A percentile compares a stretch with the other conserved stretches of the same genome.
Evolutionary conservation across 139 green algal genomes (phyloP).

Genomic region (Micractinium sp.): DNA sequence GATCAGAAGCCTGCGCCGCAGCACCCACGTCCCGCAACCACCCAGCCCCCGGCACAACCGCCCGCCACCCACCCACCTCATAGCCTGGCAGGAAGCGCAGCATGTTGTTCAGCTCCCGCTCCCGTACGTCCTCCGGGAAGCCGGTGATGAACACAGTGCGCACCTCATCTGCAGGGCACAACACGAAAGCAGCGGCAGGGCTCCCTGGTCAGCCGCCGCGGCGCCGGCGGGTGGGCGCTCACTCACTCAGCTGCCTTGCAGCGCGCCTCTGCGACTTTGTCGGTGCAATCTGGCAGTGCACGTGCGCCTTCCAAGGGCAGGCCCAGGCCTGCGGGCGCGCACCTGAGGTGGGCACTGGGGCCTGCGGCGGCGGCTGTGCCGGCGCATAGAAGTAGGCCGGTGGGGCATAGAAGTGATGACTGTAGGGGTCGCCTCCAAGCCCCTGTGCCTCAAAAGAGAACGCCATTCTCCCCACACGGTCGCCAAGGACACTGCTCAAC

Average conservation of each 20-base stretch:
- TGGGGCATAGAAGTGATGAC: neutral
- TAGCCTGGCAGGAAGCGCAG: conserved; percentile 92
- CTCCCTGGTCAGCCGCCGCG: neutral
- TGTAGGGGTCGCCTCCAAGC: neutral
- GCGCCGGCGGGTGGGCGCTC: neutral
- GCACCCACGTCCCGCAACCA: neutral
- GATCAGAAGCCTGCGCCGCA: neutral
- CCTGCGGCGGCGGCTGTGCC: neutral
- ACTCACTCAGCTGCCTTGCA: too few relatives aligned
- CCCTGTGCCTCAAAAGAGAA: neutral
- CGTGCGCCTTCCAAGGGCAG: neutral
- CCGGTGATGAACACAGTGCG: conserved; percentile 91
- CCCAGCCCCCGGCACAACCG: neutral
- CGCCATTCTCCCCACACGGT: neutral
- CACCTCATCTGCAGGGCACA: conserved; percentile 68
- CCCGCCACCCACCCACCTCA: conserved; percentile 61
- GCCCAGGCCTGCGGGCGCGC: too few relatives aligned
- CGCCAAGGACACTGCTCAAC: neutral
- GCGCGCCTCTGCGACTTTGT: neutral
- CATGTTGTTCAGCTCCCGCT: conserved; percentile 96
- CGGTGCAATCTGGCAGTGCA: neutral
- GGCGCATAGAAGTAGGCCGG: neutral
- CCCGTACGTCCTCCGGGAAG: conserved; percentile 89
- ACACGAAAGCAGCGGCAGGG: neutral
- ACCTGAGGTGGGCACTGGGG: neutral